A percentile compares a stretch with the other conserved stretches of the same genome.
phyloP scores from a whole-genome alignment of 331 rosid genomes.

The Spiraea crenata region DNA sequence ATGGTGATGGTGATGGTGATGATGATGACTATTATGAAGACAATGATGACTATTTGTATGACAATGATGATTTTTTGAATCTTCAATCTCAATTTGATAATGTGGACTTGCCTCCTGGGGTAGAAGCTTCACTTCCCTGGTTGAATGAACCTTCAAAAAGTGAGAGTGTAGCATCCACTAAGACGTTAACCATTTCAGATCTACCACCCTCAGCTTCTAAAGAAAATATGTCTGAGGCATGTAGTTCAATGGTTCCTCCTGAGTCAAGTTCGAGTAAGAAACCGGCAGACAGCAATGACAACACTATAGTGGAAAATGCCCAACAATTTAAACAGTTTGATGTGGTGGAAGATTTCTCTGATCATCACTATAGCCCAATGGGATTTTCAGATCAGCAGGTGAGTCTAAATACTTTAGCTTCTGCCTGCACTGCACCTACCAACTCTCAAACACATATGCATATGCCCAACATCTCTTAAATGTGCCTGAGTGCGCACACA shows the following conservation, averaged over 20 bases:
- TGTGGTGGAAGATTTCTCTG: slow-evolving; percentile 49
- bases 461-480: background rate
- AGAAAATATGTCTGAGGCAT: slow-evolving; percentile 17
- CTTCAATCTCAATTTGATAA: slow-evolving; percentile 70
- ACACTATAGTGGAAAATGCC: slow-evolving; percentile 21
- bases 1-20: slow-evolving; percentile 34
- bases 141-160: slow-evolving; percentile 45
- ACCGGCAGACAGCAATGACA: slow-evolving; percentile 21
- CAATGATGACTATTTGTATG: slow-evolving; percentile 34
- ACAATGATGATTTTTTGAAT: slow-evolving; percentile 34
- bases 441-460: background rate
- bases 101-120: slow-evolving; percentile 80
- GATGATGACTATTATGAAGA: slow-evolving; percentile 37
- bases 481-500: background rate
- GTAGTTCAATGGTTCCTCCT: slow-evolving; percentile 26
- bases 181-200: slow-evolving; percentile 25
- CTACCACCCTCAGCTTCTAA: slow-evolving; percentile 13
- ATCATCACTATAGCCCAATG: slow-evolving; percentile 52
- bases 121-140: slow-evolving; percentile 76
- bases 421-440: background rate
- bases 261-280: slow-evolving; percentile 48
- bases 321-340: slow-evolving; percentile 61
- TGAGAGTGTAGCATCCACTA: slow-evolving; percentile 22
- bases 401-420: slow-evolving; percentile 3
- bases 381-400: slow-evolving; percentile 47